These are phyloP conservation scores for Coleophoma cylindrospora DNA, from an alignment of 2,329 filamentous ascomycete genomes.

Conservation along the genomic window DNA sequence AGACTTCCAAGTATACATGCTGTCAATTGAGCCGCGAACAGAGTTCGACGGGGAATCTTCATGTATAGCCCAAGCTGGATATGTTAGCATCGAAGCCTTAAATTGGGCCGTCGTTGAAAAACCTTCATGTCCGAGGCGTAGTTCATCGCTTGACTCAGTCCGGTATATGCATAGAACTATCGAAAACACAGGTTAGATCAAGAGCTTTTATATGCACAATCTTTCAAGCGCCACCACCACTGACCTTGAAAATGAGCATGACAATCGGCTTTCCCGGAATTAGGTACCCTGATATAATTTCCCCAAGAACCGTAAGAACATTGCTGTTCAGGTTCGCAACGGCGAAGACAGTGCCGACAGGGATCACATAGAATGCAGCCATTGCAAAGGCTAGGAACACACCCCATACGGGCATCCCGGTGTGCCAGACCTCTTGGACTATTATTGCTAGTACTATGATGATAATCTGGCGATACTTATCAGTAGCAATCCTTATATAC, in stretches of 20 bases:
- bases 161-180: conserved; percentile 53
- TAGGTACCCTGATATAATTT: conserved; percentile 42
- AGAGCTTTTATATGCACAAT: too few relatives aligned
- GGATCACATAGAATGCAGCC: conserved; percentile 23
- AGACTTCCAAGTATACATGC: conserved; percentile 40
- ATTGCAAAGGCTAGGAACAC: conserved; percentile 20
- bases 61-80: conserved; percentile 39
- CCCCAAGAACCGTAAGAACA: conserved; percentile 39
- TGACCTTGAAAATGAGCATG: conserved; percentile 70
- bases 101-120: not conserved
- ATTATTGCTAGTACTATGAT: conserved; percentile 23
- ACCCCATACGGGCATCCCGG: conserved; percentile 26
- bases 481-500: not conserved
- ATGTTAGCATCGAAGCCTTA: not conserved
- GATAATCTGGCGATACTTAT: conserved; percentile 7
- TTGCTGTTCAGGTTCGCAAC: conserved; percentile 43
- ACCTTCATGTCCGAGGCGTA: conserved; percentile 30
- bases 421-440: conserved; percentile 25
- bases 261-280: conserved; percentile 56
- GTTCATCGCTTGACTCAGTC: conserved; percentile 39
- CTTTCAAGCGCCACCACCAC: not conserved
- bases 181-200: not conserved
- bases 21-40: conserved; percentile 40
- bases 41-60: conserved; percentile 40
- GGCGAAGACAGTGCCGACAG: conserved; percentile 32